phyloP scores from a whole-genome alignment of 2,329 filamentous ascomycete genomes.

The Ophiostoma australiae region DNA sequence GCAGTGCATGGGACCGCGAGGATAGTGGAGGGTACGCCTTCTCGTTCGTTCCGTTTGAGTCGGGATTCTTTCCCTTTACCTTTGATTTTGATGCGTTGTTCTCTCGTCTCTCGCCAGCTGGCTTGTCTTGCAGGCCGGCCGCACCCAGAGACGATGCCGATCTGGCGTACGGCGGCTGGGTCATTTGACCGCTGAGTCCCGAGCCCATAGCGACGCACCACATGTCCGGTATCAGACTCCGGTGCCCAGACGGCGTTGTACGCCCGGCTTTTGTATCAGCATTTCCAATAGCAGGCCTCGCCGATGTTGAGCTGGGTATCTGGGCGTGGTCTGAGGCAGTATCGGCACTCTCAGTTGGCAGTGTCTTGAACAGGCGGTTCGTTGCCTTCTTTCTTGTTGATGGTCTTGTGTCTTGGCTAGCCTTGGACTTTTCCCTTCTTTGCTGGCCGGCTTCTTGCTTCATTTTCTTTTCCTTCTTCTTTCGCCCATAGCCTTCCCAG shows the following conservation, averaged over 20 bases:
- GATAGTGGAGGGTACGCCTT: conserved; percentile 32
- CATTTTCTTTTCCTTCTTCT: conserved; percentile 52
- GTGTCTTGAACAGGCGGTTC: conserved; percentile 38
- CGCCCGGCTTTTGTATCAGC: background rate
- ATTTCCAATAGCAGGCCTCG: background rate
- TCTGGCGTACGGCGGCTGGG: background rate
- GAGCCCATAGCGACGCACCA: conserved; percentile 18
- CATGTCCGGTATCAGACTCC: conserved; percentile 17
- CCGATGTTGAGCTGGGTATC: background rate
- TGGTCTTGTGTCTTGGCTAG: conserved; percentile 1
- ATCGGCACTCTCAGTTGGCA: conserved; percentile 30
- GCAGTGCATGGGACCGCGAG: conserved; percentile 34
- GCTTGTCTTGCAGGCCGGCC: background rate
- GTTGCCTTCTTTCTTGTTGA: conserved; percentile 31
- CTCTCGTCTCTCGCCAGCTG: background rate
- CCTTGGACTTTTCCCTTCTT: conserved; percentile 38
- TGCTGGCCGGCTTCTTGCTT: conserved; percentile 40
- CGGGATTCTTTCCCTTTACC: background rate
- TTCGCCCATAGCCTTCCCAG: conserved; percentile 54
- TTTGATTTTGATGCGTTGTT: background rate
- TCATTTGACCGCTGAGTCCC: conserved; percentile 1
- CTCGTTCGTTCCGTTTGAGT: conserved; percentile 1
- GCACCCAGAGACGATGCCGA: background rate
- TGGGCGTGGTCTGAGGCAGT: conserved; percentile 23
- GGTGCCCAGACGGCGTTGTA: background rate